phyloP scores from a whole-genome alignment of 495 filamentous ascomycete species.

The Penicillium cinerascens region DNA sequence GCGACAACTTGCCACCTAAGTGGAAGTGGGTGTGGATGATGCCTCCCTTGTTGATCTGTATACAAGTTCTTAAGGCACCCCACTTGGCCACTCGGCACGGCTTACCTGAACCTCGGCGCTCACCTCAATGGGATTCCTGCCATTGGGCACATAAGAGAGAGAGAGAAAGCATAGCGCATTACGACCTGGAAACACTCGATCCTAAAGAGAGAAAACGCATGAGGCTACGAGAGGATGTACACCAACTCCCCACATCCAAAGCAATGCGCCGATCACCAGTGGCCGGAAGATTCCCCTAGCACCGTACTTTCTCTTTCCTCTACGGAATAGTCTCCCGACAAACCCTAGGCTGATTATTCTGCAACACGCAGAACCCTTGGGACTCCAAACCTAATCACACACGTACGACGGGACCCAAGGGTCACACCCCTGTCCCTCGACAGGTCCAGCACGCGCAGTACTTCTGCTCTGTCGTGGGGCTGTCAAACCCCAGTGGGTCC shows the following conservation, averaged over 20 bases:
- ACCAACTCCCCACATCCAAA: too few relatives aligned
- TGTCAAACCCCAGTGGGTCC: background rate
- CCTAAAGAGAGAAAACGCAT: too few relatives aligned
- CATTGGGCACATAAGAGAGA: too few relatives aligned
- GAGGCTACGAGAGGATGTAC: too few relatives aligned
- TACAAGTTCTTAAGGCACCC: background rate
- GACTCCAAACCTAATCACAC: background rate
- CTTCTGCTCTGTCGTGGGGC: background rate
- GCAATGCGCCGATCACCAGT: too few relatives aligned
- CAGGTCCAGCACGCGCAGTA: background rate
- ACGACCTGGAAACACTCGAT: too few relatives aligned
- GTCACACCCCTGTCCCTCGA: constrained; percentile 5
- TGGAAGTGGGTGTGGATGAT: background rate
- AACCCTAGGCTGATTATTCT: too few relatives aligned
- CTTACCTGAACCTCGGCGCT: background rate
- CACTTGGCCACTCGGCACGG: background rate
- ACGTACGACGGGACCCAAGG: constrained; percentile 4
- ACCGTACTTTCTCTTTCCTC: background rate
- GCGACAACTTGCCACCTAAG: background rate
- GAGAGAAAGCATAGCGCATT: too few relatives aligned
- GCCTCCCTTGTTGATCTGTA: background rate
- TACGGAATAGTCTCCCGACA: too few relatives aligned
- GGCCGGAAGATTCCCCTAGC: too few relatives aligned
- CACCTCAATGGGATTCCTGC: too few relatives aligned
- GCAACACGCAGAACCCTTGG: too few relatives aligned